Evolutionary conservation across 352 stramenopile species (phyloP), one percentile per base, ranked within the genome.

Genomic region (Phytophthora vignae): DNA sequence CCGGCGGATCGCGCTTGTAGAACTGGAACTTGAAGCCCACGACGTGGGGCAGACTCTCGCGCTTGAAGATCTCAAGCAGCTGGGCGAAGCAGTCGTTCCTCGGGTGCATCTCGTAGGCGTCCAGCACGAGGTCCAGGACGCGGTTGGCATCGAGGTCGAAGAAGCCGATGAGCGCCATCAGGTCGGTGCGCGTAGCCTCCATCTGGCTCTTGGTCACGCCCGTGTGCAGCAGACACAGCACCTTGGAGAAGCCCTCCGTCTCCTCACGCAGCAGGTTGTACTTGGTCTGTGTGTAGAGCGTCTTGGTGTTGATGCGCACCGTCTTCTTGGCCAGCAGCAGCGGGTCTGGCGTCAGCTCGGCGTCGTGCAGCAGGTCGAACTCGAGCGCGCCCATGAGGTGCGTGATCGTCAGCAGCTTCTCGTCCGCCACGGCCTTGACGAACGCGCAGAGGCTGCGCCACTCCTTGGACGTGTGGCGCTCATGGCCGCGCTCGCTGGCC

Each of bases 111-210:
- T 99, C 97, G 62, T 98, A 94, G 5, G 88, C 90, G 66, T 99
- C 95, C 8, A 99, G 79, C 15, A 93, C 78, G 27, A 99, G 77
- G 77, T 99, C 97, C 25, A 99, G 75, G 6, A 98, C 92, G 29
- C 97, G 90, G 83, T 99, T 99, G 5, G 97, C 96, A 80, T 99
- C 97, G 10, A 99, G 73, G 77, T 99, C 94, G 67, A 99, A 99
- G 64, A 91, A 97, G 2, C 89, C 89, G 61, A 96, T 92, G 25
- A 96, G 77, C 57, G 87, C 77, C 55, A 94, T 74, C 3, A 96
- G 70, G 55, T 96, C 88, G 0, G 82, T 90, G 70, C 85, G 90
- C 22, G 69, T 94, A 10, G 87, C 77, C 22, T 90, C 79, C 17
- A 96, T 74, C 50, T 92, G 84, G 36, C 81, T 76, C 27, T 77